Evolutionary conservation across 1,139 yeast genomes (phyloP), one percentile per base, ranked within the genome.

Genomic region (Pichia sp.): DNA sequence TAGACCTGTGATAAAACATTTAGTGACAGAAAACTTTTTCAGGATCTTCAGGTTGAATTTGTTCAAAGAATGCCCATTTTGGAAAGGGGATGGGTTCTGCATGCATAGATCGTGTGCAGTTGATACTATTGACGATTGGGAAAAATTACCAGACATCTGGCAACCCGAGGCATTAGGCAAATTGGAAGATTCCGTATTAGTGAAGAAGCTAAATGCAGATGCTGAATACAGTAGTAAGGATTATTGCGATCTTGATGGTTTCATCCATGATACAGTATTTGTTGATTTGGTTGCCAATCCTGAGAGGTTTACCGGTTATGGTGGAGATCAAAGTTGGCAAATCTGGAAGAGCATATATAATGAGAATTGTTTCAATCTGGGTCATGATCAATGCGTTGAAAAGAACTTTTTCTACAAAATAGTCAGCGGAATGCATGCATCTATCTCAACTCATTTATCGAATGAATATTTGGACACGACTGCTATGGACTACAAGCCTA

Each of bases 261-360:
- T 65, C 70, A 57, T 61, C 42, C 65, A 69, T 54, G 71, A 69
- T 45, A 84, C 97, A 54, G 97, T 90, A 5, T 87, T 86, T 65
- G 96, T 93, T 31, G 90, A 92, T 64, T 78, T 93, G 57, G 76
- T 85, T 30, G 89, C 87, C 56, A 95, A 95, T 66, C 97, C 97
- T 0, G 99, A 95, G 71, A 78, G 99, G 65, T 95, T 89, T 72
- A 95, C 99, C 1, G 99, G 99, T 0, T 95, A 95, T 68, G 87
- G 92, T 47, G 99, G 99, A 38, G 81, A 85, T 53, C 97, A 93
- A 66, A 90, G 97, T 29, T 83, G 85, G 62, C 92, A 87, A 67
- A 89, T 95, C 52, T 95, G 99, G 99, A 77, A 84, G 49, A 90
- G 95, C 57, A 90, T 95, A 47, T 95, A 95, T 70, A 82, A 83